Base-by-base conservation (phyloP, 352 stramenopile species). In the Globisporangium ultimum region DNA sequence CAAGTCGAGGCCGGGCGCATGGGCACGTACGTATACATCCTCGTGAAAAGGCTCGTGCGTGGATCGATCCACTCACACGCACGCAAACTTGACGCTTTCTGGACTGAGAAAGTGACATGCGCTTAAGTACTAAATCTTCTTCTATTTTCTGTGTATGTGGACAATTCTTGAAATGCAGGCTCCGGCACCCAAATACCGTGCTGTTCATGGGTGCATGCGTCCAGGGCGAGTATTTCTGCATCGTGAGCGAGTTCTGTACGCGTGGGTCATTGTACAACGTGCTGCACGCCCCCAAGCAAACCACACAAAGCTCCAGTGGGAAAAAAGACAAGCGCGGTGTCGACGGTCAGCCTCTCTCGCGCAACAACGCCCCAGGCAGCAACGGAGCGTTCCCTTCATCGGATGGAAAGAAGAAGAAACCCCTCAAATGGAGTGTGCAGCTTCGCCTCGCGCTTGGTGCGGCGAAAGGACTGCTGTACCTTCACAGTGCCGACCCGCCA, bases 121-220 rank as follows among this genome's bases (percentile, higher is more conserved):
- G n/a, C n/a, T n/a, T n/a, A n/a, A n/a, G n/a, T n/a, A n/a, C 28
- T 28, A 36, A 8, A 6, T 10, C 28, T 38, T 46, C 14, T 45
- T 46, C 45, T 22, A 2, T 46, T 7, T 48, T 17, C 47, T 7
- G 40, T 43, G 24, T 32, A 32, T 32, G 24, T 5, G 28, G 28
- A 36, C 28, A 36, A 6, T 10, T 46, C 28, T 38, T 13, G 18
- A 48, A 15, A 32, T 47, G 36, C 55, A 91, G 82, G 48, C 84
- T 99, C 64, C 78, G 96, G n/a, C 97, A 99, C 76, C 97, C 97
- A 3, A 99, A 99, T 75, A 98, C 98, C 22, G 97, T 98, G 63
- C 78, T 99, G 20, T 99, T 98, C 71, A 98, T 99, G 92, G 97
- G 96, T 43, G 96, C 96, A 38, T 99, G 95, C 73, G 79, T 98